phyloP scores from a whole-genome alignment of 495 filamentous ascomycete genomes.

The Hypoxylon lenormandii region DNA sequence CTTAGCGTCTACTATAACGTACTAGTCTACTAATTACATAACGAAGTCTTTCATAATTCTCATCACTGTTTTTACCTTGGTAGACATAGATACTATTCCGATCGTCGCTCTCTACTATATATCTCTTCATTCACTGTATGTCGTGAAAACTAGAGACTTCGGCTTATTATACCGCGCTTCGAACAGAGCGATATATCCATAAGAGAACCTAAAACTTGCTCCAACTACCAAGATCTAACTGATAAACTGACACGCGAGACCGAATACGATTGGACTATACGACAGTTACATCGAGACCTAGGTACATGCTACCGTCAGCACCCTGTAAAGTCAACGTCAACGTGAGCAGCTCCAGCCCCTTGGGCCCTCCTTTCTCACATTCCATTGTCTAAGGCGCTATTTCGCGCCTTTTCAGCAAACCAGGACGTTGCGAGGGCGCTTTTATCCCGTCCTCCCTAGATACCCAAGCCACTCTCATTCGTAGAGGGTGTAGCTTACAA shows the following conservation, averaged over 20 bases:
- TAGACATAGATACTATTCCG: too few species aligned
- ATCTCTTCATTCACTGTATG: too few species aligned
- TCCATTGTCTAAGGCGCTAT: slow-evolving; percentile 21
- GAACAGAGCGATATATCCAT: too few species aligned
- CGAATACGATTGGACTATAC: slow-evolving; percentile 33
- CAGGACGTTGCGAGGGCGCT: slow-evolving; percentile 4
- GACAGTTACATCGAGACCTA: slow-evolving; percentile 3
- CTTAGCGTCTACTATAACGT: background rate
- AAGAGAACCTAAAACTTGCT: background rate
- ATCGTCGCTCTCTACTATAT: too few species aligned
- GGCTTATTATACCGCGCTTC: too few species aligned
- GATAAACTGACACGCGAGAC: slow-evolving; percentile 5
- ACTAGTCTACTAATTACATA: too few species aligned
- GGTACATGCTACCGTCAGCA: slow-evolving; percentile 14
- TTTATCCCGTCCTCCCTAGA: slow-evolving; percentile 8
- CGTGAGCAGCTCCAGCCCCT: slow-evolving; percentile 2
- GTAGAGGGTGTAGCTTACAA: background rate
- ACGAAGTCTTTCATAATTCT: too few species aligned
- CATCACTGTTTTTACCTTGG: too few species aligned
- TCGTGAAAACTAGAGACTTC: too few species aligned
- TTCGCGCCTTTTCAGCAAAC: slow-evolving; percentile 26
- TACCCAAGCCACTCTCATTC: slow-evolving; percentile 6
- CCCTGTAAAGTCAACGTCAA: slow-evolving; percentile 17
- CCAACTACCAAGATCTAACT: slow-evolving; percentile 3
- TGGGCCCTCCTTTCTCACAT: slow-evolving; percentile 8